phyloP scores from a whole-genome alignment of 1,284 basidiomycete genomes.

The Naganishia sp. region DNA sequence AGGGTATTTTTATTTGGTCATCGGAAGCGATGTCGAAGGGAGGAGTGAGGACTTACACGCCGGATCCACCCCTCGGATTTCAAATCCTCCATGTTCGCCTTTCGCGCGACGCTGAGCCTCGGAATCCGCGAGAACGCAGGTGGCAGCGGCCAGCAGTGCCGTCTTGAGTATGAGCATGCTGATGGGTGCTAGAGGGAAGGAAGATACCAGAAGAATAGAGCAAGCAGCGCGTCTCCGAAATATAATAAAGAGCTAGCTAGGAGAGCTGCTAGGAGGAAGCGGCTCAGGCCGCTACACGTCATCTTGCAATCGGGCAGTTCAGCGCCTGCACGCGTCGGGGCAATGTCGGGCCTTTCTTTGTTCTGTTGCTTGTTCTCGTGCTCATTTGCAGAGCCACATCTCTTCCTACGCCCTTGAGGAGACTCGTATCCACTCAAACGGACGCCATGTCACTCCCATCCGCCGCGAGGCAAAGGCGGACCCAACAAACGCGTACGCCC shows the following conservation, averaged over 20 bases:
- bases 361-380: background rate
- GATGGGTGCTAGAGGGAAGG: background rate
- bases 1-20: background rate
- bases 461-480: conserved; percentile 12
- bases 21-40: background rate
- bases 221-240: background rate
- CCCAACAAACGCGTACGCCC: conserved; percentile 3
- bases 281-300: conserved; percentile 13
- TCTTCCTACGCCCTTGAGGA: too few species aligned
- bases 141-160: conserved; percentile 7
- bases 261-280: too few species aligned
- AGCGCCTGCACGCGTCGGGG: background rate
- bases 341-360: too few species aligned
- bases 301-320: background rate
- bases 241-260: background rate
- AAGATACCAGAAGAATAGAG: too few species aligned
- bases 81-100: too few species aligned
- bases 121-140: conserved; percentile 4
- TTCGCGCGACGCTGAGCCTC: background rate
- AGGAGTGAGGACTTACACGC: conserved; percentile 35
- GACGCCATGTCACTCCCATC: conserved; percentile 15
- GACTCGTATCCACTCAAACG: too few species aligned
- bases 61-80: conserved; percentile 40
- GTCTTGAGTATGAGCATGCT: conserved; percentile 1
- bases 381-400: too few species aligned